Conservation (phyloP, 768 basidiomycete species). For the Asterophora parasitica region DNA sequence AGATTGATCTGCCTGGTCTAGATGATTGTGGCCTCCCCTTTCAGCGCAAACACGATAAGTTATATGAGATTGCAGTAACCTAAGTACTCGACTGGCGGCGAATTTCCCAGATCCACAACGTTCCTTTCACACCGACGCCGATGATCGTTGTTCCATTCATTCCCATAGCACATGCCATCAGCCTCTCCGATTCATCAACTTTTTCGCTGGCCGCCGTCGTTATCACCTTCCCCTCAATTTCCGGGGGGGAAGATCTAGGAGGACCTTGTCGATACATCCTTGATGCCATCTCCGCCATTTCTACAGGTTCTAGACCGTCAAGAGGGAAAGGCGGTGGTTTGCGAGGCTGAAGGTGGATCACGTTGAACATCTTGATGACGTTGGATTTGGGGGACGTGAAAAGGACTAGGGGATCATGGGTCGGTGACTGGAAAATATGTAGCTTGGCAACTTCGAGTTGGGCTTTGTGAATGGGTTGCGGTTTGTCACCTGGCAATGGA, state of each 20-base stretch:
- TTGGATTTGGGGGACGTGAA: slow-evolving; percentile 35
- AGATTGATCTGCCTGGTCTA: background rate
- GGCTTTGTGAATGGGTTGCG: slow-evolving; percentile 13
- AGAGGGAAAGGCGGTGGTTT: slow-evolving; percentile 37
- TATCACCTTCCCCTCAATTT: slow-evolving; percentile 21
- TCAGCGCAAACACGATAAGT: too few relatives aligned
- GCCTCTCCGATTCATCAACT: slow-evolving; percentile 16
- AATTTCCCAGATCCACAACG: slow-evolving; percentile 36
- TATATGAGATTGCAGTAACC: too few relatives aligned
- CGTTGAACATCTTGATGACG: slow-evolving; percentile 40
- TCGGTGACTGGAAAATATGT: slow-evolving; percentile 38
- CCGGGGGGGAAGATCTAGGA: slow-evolving; percentile 4
- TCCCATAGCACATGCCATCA: slow-evolving; percentile 40
- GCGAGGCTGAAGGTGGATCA: slow-evolving; percentile 41
- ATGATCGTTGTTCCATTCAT: slow-evolving; percentile 37
- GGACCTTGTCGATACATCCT: slow-evolving; percentile 17
- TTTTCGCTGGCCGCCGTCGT: slow-evolving; percentile 1
- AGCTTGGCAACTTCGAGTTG: slow-evolving; percentile 32
- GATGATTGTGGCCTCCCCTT: too few relatives aligned
- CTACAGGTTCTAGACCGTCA: slow-evolving; percentile 17
- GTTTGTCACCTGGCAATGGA: slow-evolving; percentile 19
- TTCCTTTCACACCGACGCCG: slow-evolving; percentile 35
- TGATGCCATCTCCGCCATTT: slow-evolving; percentile 15
- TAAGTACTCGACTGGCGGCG: background rate
- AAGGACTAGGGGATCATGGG: slow-evolving; percentile 50